These are phyloP conservation scores for Claviceps pazoutovae DNA, from an alignment of 2,329 filamentous ascomycete species.

Conservation along the genomic window DNA sequence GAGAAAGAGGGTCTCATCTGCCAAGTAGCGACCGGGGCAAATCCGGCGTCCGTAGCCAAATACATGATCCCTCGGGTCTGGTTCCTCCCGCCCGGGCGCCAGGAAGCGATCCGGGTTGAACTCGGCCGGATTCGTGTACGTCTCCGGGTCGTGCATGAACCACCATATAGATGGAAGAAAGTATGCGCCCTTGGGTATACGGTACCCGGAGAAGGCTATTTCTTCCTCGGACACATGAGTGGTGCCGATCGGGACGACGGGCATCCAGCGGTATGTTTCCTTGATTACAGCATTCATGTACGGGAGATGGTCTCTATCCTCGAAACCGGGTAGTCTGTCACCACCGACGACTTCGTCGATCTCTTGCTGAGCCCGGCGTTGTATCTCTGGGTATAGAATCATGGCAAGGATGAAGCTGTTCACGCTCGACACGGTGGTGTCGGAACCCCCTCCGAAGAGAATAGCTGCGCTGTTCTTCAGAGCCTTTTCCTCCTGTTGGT, in stretches of 20 bases:
- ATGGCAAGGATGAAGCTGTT: slow-evolving; percentile 30
- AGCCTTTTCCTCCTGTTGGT: background rate
- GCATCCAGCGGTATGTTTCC: slow-evolving; percentile 18
- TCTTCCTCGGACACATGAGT: slow-evolving; percentile 22
- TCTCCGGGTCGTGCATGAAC: slow-evolving; percentile 51
- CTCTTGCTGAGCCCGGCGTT: slow-evolving; percentile 25
- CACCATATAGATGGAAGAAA: slow-evolving; percentile 15
- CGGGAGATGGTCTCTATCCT: slow-evolving; percentile 28
- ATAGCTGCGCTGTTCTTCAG: slow-evolving; percentile 3
- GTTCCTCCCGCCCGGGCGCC: slow-evolving; percentile 10
- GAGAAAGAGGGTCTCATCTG: slow-evolving; percentile 18
- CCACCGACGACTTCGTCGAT: slow-evolving; percentile 29
- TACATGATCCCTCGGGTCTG: slow-evolving; percentile 13
- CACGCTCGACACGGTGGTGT: slow-evolving; percentile 2
- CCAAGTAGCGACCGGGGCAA: slow-evolving; percentile 21
- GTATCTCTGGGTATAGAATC: slow-evolving; percentile 26
- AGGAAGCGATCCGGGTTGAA: slow-evolving; percentile 23
- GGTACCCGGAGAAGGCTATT: slow-evolving; percentile 9
- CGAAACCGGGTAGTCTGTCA: slow-evolving; percentile 26
- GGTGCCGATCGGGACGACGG: slow-evolving; percentile 21
- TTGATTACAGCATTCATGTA: slow-evolving; percentile 23
- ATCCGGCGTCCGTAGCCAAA: slow-evolving; percentile 24
- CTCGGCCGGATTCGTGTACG: slow-evolving; percentile 33
- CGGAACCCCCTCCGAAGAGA: slow-evolving; percentile 8
- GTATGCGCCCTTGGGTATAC: slow-evolving; percentile 15